Conservation (phyloP, 768 basidiomycete genomes). For the Phlegmacium glaucopus region DNA sequence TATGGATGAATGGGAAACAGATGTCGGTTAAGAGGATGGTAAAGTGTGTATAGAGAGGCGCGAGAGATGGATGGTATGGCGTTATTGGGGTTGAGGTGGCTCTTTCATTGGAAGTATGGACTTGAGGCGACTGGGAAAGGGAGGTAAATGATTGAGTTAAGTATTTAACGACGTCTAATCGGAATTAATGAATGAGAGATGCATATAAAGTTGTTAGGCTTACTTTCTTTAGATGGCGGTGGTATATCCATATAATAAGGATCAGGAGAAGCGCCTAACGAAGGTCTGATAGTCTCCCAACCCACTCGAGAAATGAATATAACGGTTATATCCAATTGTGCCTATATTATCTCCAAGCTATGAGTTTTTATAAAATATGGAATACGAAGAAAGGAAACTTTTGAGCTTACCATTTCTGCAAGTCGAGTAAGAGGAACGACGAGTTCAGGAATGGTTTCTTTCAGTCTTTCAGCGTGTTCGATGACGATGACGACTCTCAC, state of each 20-base stretch:
- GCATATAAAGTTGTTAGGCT: slow-evolving; percentile 9
- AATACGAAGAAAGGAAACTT: background rate
- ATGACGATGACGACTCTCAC: slow-evolving; percentile 57
- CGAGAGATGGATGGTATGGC: slow-evolving; percentile 52
- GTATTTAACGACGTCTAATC: slow-evolving; percentile 28
- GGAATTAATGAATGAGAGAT: background rate
- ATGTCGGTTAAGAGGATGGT: slow-evolving; percentile 52
- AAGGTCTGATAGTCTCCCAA: slow-evolving; percentile 74
- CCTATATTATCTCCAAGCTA: slow-evolving; percentile 31
- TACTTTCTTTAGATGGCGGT: slow-evolving; percentile 56
- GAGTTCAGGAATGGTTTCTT: slow-evolving; percentile 58
- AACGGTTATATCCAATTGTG: slow-evolving; percentile 54
- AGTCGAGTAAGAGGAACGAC: slow-evolving; percentile 70
- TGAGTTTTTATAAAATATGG: too few species aligned
- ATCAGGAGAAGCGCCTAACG: slow-evolving; percentile 66
- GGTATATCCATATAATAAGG: slow-evolving; percentile 64
- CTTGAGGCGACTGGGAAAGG: slow-evolving; percentile 8
- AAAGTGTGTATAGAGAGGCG: slow-evolving; percentile 64
- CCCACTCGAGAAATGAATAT: slow-evolving; percentile 61
- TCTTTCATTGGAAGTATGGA: slow-evolving; percentile 2
- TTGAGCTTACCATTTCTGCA: slow-evolving; percentile 57
- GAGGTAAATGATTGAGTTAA: slow-evolving; percentile 37
- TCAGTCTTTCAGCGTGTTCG: slow-evolving; percentile 66
- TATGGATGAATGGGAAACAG: slow-evolving; percentile 61
- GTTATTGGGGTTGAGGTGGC: slow-evolving; percentile 8